Base-by-base conservation (phyloP, 768 basidiomycete species). In the Boletus barrowsii region DNA sequence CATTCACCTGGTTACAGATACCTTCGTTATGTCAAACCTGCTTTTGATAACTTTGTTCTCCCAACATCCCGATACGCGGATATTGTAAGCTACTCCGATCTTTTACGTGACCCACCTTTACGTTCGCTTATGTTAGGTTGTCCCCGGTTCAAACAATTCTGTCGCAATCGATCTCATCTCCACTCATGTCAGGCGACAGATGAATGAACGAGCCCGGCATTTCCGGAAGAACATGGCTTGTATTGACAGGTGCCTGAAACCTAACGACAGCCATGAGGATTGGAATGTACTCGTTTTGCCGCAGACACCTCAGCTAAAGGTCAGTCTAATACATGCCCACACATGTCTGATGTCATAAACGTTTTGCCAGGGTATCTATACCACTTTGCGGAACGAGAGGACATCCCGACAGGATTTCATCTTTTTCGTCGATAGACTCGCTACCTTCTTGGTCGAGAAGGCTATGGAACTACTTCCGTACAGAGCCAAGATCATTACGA, bases 151-250 rank as follows among this genome's bases (percentile, higher is more conserved):
- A 4, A 84, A 93, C 59, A 98, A 98, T 64, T 69, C 81, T 20
- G 87, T 96, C 10, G 94, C 96, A 4, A 93, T 97, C 51, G 95
- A 97, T 56, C 78, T 99, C 37, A 93, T 99, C 49, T 86, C 87
- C 15, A 93, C 91, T 3, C 97, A 98, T 66, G 83, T 98, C 53
- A 82, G 85, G 26, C 82, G 87, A 37, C 86, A 97, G 68, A 79
- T 98, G 43, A 82, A 85, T 47, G 88, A 92, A 50, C 85, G 95
- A 4, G 79, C 86, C 4, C 81, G 83, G 22, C 77, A 80, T 39
- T 86, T 98, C 65, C 76, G 93, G 15, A 80, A 81, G 56, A 81
- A 84, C 64, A 83, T 97, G 67, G 90, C 88, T 37, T 75, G 77
- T 56, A 54, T 72, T 20, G 69, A 74, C 33, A 74, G 73, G n/a